Evolutionary conservation across 2,329 filamentous ascomycete species (phyloP).

Genomic region (Talaromyces sp.): DNA sequence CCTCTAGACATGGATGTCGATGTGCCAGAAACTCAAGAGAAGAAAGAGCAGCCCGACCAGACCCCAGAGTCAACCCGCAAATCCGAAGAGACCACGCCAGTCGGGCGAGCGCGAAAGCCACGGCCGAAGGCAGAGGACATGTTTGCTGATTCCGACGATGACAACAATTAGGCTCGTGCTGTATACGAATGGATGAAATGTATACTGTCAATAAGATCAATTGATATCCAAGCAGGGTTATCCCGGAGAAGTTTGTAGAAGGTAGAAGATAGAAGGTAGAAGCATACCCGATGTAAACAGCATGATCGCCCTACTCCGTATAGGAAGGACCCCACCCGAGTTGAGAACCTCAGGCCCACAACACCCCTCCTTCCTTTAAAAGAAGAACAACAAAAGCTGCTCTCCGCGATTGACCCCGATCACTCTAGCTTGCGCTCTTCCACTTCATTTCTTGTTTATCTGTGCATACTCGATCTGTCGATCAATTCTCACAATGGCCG

Average conservation of each 20-base stretch:
- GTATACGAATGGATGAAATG: background rate
- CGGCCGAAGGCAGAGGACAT: constrained; percentile 77
- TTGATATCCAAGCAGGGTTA: background rate
- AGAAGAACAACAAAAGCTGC: constrained; percentile 3
- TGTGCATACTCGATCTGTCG: background rate
- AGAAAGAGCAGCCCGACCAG: constrained; percentile 23
- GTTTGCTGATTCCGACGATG: constrained; percentile 72
- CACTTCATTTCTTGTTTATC: background rate
- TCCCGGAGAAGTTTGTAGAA: background rate
- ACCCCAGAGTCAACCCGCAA: constrained; percentile 19
- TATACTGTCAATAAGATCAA: background rate
- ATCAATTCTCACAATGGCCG: constrained; percentile 11
- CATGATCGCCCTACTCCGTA: background rate
- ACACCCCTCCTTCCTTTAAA: constrained; percentile 13
- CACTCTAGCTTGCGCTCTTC: background rate
- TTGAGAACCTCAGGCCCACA: constrained; percentile 13
- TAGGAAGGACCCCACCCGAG: constrained; percentile 4
- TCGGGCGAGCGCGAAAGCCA: constrained; percentile 46
- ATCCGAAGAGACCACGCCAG: constrained; percentile 4
- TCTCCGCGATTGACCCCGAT: background rate
- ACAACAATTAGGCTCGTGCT: constrained; percentile 29
- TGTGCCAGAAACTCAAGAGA: constrained; percentile 20
- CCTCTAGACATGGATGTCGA: constrained; percentile 29
- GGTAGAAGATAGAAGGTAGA: background rate
- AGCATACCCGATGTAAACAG: background rate